Conservation (phyloP, 129 eudicot genomes). For the Calendula officinalis region DNA sequence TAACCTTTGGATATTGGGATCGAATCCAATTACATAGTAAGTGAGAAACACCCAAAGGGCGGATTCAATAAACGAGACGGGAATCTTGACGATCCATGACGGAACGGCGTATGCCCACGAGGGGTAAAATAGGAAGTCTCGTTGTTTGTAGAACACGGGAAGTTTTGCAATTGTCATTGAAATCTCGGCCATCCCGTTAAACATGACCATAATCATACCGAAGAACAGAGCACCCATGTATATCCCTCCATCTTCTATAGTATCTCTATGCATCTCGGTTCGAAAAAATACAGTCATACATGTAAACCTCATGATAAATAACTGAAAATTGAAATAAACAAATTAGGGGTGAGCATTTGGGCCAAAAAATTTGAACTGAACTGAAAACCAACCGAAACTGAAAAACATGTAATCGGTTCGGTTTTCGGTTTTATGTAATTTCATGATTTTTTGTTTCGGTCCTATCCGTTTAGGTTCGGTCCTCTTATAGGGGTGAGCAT, state of each 20-base stretch:
- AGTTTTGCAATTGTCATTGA: conserved; percentile 70
- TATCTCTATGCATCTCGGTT: conserved; percentile 49
- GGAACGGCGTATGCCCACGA: conserved; percentile 74
- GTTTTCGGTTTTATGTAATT: no score
- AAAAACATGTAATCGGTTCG: no score
- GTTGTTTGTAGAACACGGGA: conserved; percentile 74
- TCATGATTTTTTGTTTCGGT: no score
- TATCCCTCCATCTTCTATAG: conserved; percentile 44
- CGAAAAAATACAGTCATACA: conserved; percentile 63
- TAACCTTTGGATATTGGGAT: conserved; percentile 41
- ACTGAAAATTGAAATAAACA: conserved; percentile 32
- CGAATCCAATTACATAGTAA: conserved; percentile 68
- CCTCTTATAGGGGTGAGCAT: no score
- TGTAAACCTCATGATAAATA: conserved; percentile 36
- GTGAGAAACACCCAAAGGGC: conserved; percentile 51
- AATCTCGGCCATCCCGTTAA: conserved; percentile 42
- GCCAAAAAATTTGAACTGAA: no score
- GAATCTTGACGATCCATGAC: conserved; percentile 59
- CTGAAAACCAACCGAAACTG: no score
- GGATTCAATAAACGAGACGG: conserved; percentile 49
- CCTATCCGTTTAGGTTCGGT: no score
- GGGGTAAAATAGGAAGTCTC: conserved; percentile 69
- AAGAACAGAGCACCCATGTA: conserved; percentile 29
- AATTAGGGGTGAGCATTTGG: no score
- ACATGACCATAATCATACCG: conserved; percentile 14